phyloP scores from a whole-genome alignment of 495 filamentous ascomycete genomes.

The Tuber umbilicatum region DNA sequence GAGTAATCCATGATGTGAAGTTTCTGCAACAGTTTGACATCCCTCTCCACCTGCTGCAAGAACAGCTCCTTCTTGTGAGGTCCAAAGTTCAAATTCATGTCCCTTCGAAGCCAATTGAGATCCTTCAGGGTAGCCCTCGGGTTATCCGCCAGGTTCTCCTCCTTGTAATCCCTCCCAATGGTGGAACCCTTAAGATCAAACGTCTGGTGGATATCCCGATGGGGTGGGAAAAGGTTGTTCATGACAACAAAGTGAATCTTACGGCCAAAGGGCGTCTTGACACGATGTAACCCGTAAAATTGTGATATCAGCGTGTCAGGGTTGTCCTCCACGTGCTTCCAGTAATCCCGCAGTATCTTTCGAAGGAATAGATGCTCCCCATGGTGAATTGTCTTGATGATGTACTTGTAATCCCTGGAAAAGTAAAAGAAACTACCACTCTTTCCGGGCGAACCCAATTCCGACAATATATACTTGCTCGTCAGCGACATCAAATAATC shows the following conservation, averaged over 20 bases:
- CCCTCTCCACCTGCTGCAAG: conserved; percentile 76
- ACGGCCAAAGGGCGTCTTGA: conserved; percentile 95
- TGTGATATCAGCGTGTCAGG: conserved; percentile 96
- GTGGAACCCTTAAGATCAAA: conserved; percentile 98
- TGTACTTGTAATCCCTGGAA: conserved; percentile 99
- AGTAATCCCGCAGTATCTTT: conserved; percentile 88
- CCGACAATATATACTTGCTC: conserved; percentile 96
- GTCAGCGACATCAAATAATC: conserved; percentile 98
- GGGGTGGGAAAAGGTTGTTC: conserved; percentile 98
- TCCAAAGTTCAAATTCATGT: conserved; percentile 79
- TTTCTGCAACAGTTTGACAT: conserved; percentile 75
- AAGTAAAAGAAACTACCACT: conserved; percentile 99
- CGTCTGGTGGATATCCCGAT: conserved; percentile 93
- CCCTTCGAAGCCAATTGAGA: conserved; percentile 87
- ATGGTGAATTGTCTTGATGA: conserved; percentile 99
- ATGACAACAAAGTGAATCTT: conserved; percentile 99
- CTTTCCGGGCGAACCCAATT: conserved; percentile 94
- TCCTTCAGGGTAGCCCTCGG: conserved; percentile 94
- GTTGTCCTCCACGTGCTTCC: conserved; percentile 83
- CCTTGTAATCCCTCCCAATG: conserved; percentile 80
- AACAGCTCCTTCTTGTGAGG: conserved; percentile 78
- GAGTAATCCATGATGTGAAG: conserved; percentile 99
- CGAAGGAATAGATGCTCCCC: conserved; percentile 91
- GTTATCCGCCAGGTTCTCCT: conserved; percentile 79
- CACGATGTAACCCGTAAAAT: conserved; percentile 94